Conservation (phyloP, 2,329 filamentous ascomycete species). For the Scytalidium lignicola region DNA sequence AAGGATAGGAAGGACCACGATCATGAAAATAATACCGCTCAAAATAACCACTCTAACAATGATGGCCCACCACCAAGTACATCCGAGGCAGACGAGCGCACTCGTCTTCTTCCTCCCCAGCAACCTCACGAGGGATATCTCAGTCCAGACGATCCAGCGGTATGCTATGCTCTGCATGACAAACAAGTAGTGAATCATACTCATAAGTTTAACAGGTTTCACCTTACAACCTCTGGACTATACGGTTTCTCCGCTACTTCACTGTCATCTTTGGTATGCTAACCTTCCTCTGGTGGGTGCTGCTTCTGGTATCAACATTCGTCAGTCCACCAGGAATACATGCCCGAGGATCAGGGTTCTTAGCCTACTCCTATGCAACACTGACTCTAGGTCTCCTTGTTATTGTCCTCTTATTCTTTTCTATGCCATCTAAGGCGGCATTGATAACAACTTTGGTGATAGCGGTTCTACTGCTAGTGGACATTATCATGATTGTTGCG, state of each 20-base stretch:
- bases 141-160: slow-evolving; percentile 75
- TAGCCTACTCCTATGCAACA: slow-evolving; percentile 77
- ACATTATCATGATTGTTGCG: slow-evolving; percentile 74
- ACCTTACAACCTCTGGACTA: slow-evolving; percentile 91
- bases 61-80: slow-evolving; percentile 18
- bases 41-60: slow-evolving; percentile 16
- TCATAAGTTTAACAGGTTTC: slow-evolving; percentile 47
- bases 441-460: slow-evolving; percentile 68
- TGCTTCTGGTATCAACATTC: slow-evolving; percentile 85
- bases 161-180: slow-evolving; percentile 36
- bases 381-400: slow-evolving; percentile 72
- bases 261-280: slow-evolving; percentile 70
- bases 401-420: slow-evolving; percentile 80
- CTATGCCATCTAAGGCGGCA: slow-evolving; percentile 73
- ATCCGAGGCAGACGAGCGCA: slow-evolving; percentile 52
- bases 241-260: slow-evolving; percentile 73
- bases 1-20: slow-evolving; percentile 44
- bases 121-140: slow-evolving; percentile 45
- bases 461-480: slow-evolving; percentile 60
- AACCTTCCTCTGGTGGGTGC: slow-evolving; percentile 86
- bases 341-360: slow-evolving; percentile 86
- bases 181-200: slow-evolving; percentile 1
- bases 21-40: slow-evolving; percentile 8
- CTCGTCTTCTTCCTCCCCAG: slow-evolving; percentile 30
- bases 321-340: slow-evolving; percentile 84